Conservation (phyloP, 495 filamentous ascomycete genomes). For the Penicillium canariense region DNA sequence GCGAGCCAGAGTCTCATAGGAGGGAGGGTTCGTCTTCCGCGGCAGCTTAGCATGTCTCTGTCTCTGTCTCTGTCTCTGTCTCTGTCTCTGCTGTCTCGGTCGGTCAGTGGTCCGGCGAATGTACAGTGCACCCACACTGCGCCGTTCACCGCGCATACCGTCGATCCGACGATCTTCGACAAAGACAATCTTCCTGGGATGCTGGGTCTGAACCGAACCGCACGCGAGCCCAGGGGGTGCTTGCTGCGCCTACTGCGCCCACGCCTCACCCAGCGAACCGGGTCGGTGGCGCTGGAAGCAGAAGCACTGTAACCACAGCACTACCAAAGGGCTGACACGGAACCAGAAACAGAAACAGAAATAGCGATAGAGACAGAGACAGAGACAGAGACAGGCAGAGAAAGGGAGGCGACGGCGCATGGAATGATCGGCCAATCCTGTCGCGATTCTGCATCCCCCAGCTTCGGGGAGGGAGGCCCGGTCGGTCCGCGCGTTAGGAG, state of each 20-base stretch:
- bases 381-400: neutral
- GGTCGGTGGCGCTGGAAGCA: neutral
- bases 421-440: slow-evolving; percentile 27
- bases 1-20: too few species aligned
- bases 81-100: too few species aligned
- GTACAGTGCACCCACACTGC: too few species aligned
- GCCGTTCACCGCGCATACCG: too few species aligned
- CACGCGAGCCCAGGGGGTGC: neutral
- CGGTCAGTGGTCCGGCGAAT: too few species aligned
- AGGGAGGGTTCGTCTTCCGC: too few species aligned
- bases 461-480: slow-evolving; percentile 23
- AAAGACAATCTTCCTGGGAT: too few species aligned
- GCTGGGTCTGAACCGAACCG: too few species aligned
- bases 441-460: slow-evolving; percentile 15
- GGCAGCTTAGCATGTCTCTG: too few species aligned
- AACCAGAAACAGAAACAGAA: neutral
- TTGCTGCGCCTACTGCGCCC: too few species aligned
- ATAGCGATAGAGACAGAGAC: neutral
- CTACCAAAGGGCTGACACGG: neutral
- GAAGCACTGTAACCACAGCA: slow-evolving; percentile 1
- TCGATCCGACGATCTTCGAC: too few species aligned
- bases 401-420: slow-evolving; percentile 3
- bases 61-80: too few species aligned
- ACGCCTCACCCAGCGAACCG: neutral
- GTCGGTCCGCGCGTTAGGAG: slow-evolving; percentile 15